These are phyloP conservation scores for Solanum infundibuliforme DNA, from an alignment of 257 asterid species.

Conservation along the genomic window DNA sequence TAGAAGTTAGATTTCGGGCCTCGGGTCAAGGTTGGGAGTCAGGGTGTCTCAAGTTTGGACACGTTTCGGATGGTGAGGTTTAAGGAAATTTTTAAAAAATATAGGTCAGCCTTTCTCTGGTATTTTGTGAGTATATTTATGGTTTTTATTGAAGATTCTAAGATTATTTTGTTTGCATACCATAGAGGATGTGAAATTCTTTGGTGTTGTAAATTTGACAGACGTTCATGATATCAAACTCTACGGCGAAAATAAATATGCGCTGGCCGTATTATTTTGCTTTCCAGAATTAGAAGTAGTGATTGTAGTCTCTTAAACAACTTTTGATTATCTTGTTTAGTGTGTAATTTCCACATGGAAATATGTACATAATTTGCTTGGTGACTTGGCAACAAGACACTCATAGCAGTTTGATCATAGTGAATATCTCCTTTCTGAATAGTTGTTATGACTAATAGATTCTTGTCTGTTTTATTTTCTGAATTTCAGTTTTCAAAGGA, in stretches of 20 bases:
- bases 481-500: conserved; percentile 69
- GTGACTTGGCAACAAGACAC: not conserved
- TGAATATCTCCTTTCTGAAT: not conserved
- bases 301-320: not conserved
- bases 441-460: not conserved
- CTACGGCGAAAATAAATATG: not conserved
- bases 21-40: too few species aligned
- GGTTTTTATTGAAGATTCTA: not conserved
- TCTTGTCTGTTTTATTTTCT: not conserved
- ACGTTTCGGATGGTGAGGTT: too few species aligned
- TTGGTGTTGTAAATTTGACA: not conserved
- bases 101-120: not conserved
- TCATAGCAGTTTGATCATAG: not conserved
- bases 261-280: not conserved
- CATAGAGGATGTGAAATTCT: not conserved
- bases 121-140: not conserved
- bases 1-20: too few species aligned
- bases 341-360: not conserved
- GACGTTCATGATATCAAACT: not conserved
- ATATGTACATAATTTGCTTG: not conserved
- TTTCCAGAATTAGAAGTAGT: conserved; percentile 4
- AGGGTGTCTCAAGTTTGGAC: too few species aligned
- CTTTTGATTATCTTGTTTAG: not conserved
- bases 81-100: too few species aligned
- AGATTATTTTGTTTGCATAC: not conserved